phyloP scores from a whole-genome alignment of 1,284 basidiomycete species.

The Caloboletus firmus region DNA sequence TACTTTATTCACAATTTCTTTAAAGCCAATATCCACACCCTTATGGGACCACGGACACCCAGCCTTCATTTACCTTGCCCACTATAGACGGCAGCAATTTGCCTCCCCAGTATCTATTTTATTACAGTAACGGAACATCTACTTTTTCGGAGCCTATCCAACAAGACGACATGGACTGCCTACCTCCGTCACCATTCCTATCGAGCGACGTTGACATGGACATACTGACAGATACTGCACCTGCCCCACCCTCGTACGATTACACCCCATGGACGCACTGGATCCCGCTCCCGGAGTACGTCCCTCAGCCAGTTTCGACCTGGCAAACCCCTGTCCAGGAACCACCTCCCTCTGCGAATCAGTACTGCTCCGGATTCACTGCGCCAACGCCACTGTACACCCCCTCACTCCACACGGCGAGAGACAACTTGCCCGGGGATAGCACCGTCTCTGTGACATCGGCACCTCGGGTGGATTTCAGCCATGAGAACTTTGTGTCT shows the following conservation, averaged over 20 bases:
- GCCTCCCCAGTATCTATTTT: neutral
- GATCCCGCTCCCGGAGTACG: neutral
- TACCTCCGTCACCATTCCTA: conserved; percentile 7
- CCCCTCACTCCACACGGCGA: neutral
- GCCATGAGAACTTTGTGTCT: neutral
- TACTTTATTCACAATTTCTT: neutral
- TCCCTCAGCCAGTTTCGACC: neutral
- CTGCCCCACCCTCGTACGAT: neutral
- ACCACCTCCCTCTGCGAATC: neutral
- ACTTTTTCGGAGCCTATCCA: neutral
- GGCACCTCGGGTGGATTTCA: neutral
- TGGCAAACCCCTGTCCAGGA: conserved; percentile 6
- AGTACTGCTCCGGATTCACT: neutral
- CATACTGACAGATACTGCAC: conserved; percentile 2
- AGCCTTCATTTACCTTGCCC: neutral
- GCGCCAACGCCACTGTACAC: neutral
- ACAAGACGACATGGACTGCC: conserved; percentile 19
- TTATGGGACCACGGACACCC: neutral
- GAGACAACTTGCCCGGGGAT: neutral
- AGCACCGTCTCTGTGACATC: neutral
- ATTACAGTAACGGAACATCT: neutral
- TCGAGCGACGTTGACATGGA: conserved; percentile 17
- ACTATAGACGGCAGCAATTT: neutral
- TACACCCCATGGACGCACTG: conserved; percentile 1
- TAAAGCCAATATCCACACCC: neutral